Conservation (phyloP, 2,329 filamentous ascomycete genomes). For the Cladosporium austrohemisphaericum region DNA sequence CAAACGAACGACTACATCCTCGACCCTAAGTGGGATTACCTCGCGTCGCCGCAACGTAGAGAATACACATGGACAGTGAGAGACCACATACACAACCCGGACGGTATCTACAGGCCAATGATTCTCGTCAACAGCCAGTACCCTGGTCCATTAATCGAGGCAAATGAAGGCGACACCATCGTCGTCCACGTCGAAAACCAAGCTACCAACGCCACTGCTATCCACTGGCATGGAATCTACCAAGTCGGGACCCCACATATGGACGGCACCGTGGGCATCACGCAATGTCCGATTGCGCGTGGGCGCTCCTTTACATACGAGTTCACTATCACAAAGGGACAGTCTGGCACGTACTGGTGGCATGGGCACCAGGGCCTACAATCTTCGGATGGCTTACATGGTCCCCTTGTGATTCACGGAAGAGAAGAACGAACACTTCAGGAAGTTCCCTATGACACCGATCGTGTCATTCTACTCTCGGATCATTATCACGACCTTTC, state of each 20-base stretch:
- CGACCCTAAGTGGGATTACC: slow-evolving; percentile 53
- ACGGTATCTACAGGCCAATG: slow-evolving; percentile 47
- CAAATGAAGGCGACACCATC: slow-evolving; percentile 62
- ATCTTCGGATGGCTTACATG: slow-evolving; percentile 58
- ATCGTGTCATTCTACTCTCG: slow-evolving; percentile 61
- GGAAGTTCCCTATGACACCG: slow-evolving; percentile 44
- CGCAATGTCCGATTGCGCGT: slow-evolving; percentile 61
- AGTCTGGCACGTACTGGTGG: slow-evolving; percentile 54
- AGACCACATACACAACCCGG: slow-evolving; percentile 58
- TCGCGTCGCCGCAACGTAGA: slow-evolving; percentile 48
- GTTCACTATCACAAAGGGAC: slow-evolving; percentile 52
- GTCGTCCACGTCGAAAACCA: slow-evolving; percentile 62
- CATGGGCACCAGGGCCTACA: slow-evolving; percentile 60
- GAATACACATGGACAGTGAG: slow-evolving; percentile 59
- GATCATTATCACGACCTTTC: slow-evolving; percentile 64
- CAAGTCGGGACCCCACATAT: slow-evolving; percentile 65
- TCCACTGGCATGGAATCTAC: slow-evolving; percentile 68
- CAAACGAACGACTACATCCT: slow-evolving; percentile 55
- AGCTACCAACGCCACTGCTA: slow-evolving; percentile 53
- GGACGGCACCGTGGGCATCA: slow-evolving; percentile 62
- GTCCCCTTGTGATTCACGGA: slow-evolving; percentile 57
- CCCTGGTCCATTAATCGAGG: slow-evolving; percentile 39
- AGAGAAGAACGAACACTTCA: slow-evolving; percentile 44
- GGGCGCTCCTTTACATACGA: slow-evolving; percentile 56
- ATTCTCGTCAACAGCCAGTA: slow-evolving; percentile 40